Percentiles rank a stretch among this genome's conserved stretches.
These are phyloP conservation scores for Aspergillus sp. DNA, from an alignment of 2,329 filamentous ascomycete genomes.

Conservation along the genomic window DNA sequence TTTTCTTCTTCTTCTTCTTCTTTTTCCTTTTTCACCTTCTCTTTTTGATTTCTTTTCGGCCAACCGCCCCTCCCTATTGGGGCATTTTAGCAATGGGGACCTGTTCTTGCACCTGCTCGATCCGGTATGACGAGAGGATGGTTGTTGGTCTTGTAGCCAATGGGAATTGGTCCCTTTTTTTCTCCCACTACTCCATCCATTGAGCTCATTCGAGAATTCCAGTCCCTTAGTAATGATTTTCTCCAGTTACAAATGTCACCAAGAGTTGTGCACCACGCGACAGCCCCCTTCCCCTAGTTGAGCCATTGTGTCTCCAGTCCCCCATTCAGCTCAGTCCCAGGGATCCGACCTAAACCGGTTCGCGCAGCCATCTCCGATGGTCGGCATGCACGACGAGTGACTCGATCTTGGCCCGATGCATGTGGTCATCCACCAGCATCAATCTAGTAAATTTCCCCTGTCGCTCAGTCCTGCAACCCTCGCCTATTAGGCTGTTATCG, in stretches of 20 bases:
- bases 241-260: neutral
- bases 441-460: constrained; percentile 12
- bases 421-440: constrained; percentile 3
- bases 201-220: too few species aligned
- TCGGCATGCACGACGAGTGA: neutral
- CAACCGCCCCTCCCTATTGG: constrained; percentile 6
- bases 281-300: neutral
- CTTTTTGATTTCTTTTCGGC: too few species aligned
- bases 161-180: too few species aligned
- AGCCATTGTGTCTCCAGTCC: neutral
- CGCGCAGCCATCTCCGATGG: neutral
- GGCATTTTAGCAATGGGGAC: neutral
- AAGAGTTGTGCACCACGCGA: constrained; percentile 8
- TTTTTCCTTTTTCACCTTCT: too few species aligned
- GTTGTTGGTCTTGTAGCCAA: neutral
- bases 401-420: constrained; percentile 7
- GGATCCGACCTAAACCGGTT: constrained; percentile 7
- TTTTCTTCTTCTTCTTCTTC: neutral
- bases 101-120: constrained; percentile 15
- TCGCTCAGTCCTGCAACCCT: constrained; percentile 14
- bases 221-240: too few species aligned
- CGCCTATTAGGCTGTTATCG: neutral
- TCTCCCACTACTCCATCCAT: too few species aligned
- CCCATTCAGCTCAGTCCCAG: neutral
- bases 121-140: constrained; percentile 13